Evolutionary conservation across 148 eudicot genomes (phyloP).

Genomic region (Arbutus unedo): DNA sequence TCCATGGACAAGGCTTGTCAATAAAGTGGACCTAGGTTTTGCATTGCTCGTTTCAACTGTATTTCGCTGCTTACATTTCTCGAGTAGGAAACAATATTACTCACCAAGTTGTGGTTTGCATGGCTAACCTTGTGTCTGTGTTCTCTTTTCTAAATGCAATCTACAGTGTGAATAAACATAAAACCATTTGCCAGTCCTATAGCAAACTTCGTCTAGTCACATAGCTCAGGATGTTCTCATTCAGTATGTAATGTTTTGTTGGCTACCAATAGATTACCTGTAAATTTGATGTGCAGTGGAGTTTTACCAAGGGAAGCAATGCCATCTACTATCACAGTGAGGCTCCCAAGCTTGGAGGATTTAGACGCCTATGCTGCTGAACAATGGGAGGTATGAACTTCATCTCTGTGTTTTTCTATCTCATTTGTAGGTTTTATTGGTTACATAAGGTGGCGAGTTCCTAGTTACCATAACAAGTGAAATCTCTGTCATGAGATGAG

Average conservation of each 20-base stretch:
- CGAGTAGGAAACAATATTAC: neutral
- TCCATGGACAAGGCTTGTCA: constrained; percentile 6
- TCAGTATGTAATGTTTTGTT: neutral
- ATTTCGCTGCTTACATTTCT: neutral
- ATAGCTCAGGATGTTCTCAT: neutral
- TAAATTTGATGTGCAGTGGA: constrained; percentile 57
- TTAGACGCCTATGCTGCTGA: constrained; percentile 68
- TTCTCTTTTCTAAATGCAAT: neutral
- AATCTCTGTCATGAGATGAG: constrained; percentile 11
- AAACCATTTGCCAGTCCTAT: constrained; percentile 4
- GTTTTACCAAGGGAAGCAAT: constrained; percentile 81
- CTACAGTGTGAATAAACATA: neutral
- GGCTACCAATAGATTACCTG: constrained; percentile 6
- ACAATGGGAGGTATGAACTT: constrained; percentile 83
- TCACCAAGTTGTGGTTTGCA: neutral
- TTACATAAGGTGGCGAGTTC: constrained; percentile 1
- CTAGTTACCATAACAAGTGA: neutral
- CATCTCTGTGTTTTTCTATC: constrained; percentile 12
- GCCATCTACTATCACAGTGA: constrained; percentile 58
- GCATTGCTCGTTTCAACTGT: neutral
- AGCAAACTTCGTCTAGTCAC: neutral
- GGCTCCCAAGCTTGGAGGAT: constrained; percentile 79
- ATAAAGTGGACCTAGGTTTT: neutral
- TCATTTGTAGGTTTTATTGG: constrained; percentile 14
- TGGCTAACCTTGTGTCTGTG: neutral